phyloP scores from a whole-genome alignment of 2,329 filamentous ascomycete genomes.

The Nannizziopsis arthrosporioides region DNA sequence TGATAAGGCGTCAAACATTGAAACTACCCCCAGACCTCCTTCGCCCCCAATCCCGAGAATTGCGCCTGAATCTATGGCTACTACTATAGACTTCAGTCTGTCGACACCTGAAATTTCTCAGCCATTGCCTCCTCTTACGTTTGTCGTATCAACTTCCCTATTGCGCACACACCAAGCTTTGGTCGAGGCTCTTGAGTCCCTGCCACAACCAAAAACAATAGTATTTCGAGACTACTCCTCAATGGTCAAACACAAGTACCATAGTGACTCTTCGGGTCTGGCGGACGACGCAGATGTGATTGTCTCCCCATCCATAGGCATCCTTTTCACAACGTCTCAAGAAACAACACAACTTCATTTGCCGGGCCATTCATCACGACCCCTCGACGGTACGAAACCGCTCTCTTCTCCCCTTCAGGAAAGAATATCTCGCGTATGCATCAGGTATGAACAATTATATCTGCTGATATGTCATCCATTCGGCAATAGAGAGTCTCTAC shows the following conservation, averaged over 20 bases:
- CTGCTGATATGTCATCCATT: slow-evolving; percentile 48
- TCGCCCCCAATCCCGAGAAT: background rate
- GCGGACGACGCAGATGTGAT: slow-evolving; percentile 50
- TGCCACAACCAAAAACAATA: slow-evolving; percentile 10
- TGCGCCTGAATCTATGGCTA: background rate
- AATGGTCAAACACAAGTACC: background rate
- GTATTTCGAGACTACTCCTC: slow-evolving; percentile 19
- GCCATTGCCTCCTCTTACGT: slow-evolving; percentile 19
- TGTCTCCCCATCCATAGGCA: slow-evolving; percentile 54
- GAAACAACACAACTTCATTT: slow-evolving; percentile 60
- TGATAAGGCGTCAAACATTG: background rate
- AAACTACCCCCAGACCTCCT: background rate
- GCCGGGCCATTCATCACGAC: slow-evolving; percentile 44
- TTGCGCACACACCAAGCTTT: slow-evolving; percentile 20
- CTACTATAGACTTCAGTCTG: background rate
- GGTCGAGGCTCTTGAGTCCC: slow-evolving; percentile 13
- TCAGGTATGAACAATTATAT: slow-evolving; percentile 55
- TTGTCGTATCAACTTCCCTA: slow-evolving; percentile 21
- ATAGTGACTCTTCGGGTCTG: no score
- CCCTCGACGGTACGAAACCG: slow-evolving; percentile 13
- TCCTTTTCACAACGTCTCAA: slow-evolving; percentile 60
- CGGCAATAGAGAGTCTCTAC: slow-evolving; percentile 15
- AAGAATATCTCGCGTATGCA: slow-evolving; percentile 42
- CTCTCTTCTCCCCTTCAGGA: slow-evolving; percentile 40
- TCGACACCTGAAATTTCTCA: background rate